Base-by-base conservation (phyloP, 2,329 filamentous ascomycete genomes). In the Lasiodiplodia hormozganensis region DNA sequence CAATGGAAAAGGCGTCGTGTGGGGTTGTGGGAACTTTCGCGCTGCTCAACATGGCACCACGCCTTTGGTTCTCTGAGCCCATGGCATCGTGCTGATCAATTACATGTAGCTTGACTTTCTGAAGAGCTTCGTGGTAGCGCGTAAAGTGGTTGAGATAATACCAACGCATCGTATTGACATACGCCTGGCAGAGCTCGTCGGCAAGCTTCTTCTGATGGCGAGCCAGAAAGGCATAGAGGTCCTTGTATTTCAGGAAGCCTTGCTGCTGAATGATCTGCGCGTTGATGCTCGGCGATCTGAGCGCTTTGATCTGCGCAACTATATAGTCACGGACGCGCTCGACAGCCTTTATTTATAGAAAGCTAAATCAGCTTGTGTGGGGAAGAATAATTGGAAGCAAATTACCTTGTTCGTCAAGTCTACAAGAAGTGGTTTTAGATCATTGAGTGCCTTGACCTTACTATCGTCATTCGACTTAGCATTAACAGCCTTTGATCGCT, bases 81-180 rank as follows among this genome's bases (percentile, higher is more conserved):
- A 99, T 84, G 0, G 93, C 87, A 75, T 97, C 94, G 72, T 90
- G 90, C 76, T 91, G 94, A 75, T 97, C 95, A 69, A 97, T 85
- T 4, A 86, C 80, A 75, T 97, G 94, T 2, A 98, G 80, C 75
- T 92, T 95, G 70, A 99, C 86, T 78, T 93, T 96, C 67, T 91
- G 90, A 6, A 99, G 84, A 0, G 96, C 90, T 73, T 90, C 89
- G 71, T 92, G 89, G 78, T 99, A 99, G 40, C 95, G 90, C 3
- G 88, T 89, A 76, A 99, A 99, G 78, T 97, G 93, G 72, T 92
- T 96, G 65, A 91, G 82, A 77, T 98, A 98, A 76, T 99, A 99
- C 96, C 96, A 99, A 65, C 94, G 89, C 93, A 99, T 99, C 0
- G 96, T 99, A 78, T 97, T 97, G 82, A 96, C 90, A 76, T 99